Evolutionary conservation across 495 filamentous ascomycete genomes (phyloP).

Genomic region (Penicillium alfredii): DNA sequence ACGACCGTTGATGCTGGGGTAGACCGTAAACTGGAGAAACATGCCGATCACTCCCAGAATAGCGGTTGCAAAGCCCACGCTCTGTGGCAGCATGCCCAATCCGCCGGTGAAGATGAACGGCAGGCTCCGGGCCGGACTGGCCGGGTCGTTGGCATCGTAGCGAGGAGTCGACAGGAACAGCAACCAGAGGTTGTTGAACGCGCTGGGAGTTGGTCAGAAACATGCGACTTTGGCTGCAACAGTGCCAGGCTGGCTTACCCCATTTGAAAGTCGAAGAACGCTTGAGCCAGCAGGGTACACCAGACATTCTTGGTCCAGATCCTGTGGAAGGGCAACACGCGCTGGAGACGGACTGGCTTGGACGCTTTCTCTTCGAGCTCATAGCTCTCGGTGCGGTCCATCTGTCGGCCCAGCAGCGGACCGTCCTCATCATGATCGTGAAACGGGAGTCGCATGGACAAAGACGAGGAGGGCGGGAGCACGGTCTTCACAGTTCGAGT

Average conservation of each 20-base stretch:
- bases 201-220: constrained; percentile 29
- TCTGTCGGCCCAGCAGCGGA: constrained; percentile 22
- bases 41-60: constrained; percentile 75
- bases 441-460: constrained; percentile 33
- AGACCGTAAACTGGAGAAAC: constrained; percentile 67
- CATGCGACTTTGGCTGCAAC: too few species aligned
- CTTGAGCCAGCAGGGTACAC: constrained; percentile 60
- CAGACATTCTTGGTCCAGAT: constrained; percentile 78
- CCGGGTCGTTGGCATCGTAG: constrained; percentile 46
- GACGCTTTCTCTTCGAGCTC: constrained; percentile 36
- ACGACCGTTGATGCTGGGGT: constrained; percentile 59
- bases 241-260: too few species aligned
- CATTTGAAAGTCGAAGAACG: constrained; percentile 68
- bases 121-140: constrained; percentile 37
- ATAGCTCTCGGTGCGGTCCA: constrained; percentile 32
- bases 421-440: constrained; percentile 35
- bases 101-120: constrained; percentile 78
- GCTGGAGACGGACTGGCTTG: constrained; percentile 23
- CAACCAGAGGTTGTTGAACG: constrained; percentile 81
- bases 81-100: constrained; percentile 65
- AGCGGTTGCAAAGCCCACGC: constrained; percentile 71
- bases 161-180: constrained; percentile 79
- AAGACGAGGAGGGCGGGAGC: constrained; percentile 30
- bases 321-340: constrained; percentile 56
- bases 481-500: constrained; percentile 23